Conservation (phyloP, 305 asterid genomes). For the Fraxinus albicans region DNA sequence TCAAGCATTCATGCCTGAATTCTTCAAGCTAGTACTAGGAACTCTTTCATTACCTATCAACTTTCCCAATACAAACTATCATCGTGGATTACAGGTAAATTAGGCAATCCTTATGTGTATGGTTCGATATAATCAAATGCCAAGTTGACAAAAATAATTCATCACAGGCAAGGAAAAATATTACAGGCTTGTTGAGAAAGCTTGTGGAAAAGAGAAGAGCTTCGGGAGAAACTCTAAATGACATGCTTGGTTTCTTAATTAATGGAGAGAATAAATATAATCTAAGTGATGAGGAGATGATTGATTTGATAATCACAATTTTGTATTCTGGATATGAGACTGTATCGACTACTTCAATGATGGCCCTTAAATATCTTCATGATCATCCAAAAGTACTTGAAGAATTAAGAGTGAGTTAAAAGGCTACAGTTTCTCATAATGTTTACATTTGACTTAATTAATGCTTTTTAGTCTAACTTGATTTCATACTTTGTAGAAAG, state of each 20-base stretch:
- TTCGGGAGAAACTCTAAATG: constrained; percentile 45
- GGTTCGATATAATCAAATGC: not conserved
- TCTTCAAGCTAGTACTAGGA: constrained; percentile 83
- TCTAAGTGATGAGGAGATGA: constrained; percentile 78
- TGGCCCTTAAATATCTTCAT: constrained; percentile 96
- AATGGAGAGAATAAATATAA: constrained; percentile 53
- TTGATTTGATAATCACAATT: constrained; percentile 88
- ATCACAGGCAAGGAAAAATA: constrained; percentile 69
- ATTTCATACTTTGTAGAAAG: constrained; percentile 53
- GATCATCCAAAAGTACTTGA: constrained; percentile 92
- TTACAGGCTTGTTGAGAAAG: constrained; percentile 56
- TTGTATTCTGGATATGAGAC: constrained; percentile 94
- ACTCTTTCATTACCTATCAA: constrained; percentile 93
- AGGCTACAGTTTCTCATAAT: not conserved
- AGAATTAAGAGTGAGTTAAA: constrained; percentile 63
- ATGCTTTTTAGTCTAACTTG: constrained; percentile 16
- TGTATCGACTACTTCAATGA: constrained; percentile 94
- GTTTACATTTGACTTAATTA: constrained; percentile 18
- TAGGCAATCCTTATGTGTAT: not conserved
- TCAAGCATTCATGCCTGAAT: constrained; percentile 79
- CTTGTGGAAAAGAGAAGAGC: constrained; percentile 69
- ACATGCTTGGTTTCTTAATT: constrained; percentile 78
- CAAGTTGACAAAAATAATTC: not conserved
- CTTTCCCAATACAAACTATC: constrained; percentile 82
- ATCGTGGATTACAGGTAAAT: constrained; percentile 77